phyloP scores from a whole-genome alignment of 2,329 filamentous ascomycete species.

The Teratosphaeria pseudoeucalypti region DNA sequence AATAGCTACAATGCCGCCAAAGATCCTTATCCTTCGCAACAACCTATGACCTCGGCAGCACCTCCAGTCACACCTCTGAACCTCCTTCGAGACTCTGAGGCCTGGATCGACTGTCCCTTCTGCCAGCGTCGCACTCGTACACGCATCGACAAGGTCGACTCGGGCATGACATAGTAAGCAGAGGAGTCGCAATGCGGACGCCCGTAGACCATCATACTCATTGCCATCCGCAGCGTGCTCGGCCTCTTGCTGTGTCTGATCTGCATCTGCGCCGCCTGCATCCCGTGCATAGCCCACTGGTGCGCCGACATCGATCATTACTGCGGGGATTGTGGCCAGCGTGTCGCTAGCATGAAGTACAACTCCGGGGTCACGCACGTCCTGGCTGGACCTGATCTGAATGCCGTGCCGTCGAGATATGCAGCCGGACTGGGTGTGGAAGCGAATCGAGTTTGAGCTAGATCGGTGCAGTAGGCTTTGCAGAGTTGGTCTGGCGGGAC shows the following conservation, averaged over 20 bases:
- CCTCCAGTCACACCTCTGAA: not conserved
- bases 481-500: not conserved
- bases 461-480: not conserved
- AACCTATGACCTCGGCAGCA: not conserved
- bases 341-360: conserved; percentile 2
- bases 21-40: not conserved
- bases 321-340: conserved; percentile 4
- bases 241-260: conserved; percentile 5
- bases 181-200: no score
- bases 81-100: not conserved
- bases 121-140: conserved; percentile 4
- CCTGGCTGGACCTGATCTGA: not conserved
- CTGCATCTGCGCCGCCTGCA: conserved; percentile 6
- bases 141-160: conserved; percentile 1
- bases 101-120: conserved; percentile 6
- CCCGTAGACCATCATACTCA: not conserved
- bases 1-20: not conserved
- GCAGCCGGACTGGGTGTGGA: not conserved
- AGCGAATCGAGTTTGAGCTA: not conserved
- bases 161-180: conserved; percentile 4
- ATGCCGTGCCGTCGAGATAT: not conserved
- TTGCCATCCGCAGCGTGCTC: not conserved
- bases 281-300: conserved; percentile 6
- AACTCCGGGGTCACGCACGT: not conserved
- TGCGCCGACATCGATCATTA: conserved; percentile 6